These are phyloP conservation scores for Yarrowia keelungensis DNA, from an alignment of 805 yeast genomes.

Conservation along the genomic window DNA sequence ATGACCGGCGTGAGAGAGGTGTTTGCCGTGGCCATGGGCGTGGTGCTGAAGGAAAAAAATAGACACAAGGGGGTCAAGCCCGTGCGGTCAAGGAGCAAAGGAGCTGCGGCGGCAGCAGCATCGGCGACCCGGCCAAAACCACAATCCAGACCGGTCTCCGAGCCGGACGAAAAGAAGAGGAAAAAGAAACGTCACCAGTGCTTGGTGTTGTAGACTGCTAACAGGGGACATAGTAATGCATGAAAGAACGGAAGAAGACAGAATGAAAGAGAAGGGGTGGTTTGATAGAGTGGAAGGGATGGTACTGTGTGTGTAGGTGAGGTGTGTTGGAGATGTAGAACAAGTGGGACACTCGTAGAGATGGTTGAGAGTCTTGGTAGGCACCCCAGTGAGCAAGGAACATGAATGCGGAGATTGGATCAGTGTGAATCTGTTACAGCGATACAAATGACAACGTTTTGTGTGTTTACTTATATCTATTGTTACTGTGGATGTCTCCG, in stretches of 20 bases:
- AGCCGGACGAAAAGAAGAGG: conserved; percentile 7
- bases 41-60: conserved; percentile 44
- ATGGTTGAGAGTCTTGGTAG: too few relatives aligned
- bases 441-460: too few relatives aligned
- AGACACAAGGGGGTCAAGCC: not conserved
- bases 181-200: conserved; percentile 37
- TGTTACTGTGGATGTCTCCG: too few relatives aligned
- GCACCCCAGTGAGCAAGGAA: too few relatives aligned
- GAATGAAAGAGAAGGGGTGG: too few relatives aligned
- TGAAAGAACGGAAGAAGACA: not conserved
- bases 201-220: conserved; percentile 16
- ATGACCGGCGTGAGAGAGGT: conserved; percentile 71
- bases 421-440: too few relatives aligned
- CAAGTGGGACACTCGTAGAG: too few relatives aligned
- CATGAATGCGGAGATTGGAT: too few relatives aligned
- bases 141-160: not conserved
- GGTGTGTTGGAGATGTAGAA: too few relatives aligned
- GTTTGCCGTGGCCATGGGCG: conserved; percentile 65
- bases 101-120: conserved; percentile 32
- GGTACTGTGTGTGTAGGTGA: too few relatives aligned
- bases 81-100: conserved; percentile 13
- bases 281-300: too few relatives aligned
- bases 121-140: conserved; percentile 24
- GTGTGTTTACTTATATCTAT: too few relatives aligned
- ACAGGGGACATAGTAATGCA: conserved; percentile 13